Conservation (phyloP, 371 early-diverging fungal genomes). For the Encephalitozoon hellem region DNA sequence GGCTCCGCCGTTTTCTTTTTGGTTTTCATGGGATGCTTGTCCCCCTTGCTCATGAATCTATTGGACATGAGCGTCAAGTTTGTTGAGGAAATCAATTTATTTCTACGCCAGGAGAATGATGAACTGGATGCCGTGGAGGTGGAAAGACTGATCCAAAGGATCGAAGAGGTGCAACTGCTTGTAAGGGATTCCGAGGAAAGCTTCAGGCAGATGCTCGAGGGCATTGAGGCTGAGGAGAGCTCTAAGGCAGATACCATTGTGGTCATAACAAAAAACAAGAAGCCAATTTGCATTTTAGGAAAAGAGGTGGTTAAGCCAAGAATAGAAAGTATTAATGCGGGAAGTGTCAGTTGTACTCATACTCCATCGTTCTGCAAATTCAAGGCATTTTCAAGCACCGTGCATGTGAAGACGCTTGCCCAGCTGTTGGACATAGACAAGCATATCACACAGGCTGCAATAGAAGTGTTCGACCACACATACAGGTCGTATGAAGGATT, state of each 20-base stretch:
- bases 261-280: slow-evolving; percentile 11
- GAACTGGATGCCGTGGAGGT: neutral
- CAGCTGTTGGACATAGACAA: slow-evolving; percentile 10
- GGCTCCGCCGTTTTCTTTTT: neutral
- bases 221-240: neutral
- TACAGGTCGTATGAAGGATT: slow-evolving; percentile 54
- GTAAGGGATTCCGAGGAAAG: neutral
- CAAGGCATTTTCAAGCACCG: neutral
- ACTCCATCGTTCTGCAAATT: neutral
- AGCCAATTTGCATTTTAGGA: neutral
- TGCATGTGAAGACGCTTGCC: slow-evolving; percentile 1
- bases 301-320: slow-evolving; percentile 16
- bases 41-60: slow-evolving; percentile 9
- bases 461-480: slow-evolving; percentile 52
- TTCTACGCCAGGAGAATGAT: neutral
- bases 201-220: neutral
- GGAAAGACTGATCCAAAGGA: neutral
- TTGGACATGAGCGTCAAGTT: slow-evolving; percentile 13
- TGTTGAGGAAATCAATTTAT: slow-evolving; percentile 20
- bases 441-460: neutral
- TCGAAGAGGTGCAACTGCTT: neutral
- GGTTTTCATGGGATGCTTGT: slow-evolving; percentile 8
- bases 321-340: neutral
- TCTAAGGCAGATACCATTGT: neutral
- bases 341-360: slow-evolving; percentile 2